These are phyloP conservation scores for Epichloe scottii DNA, from an alignment of 2,329 filamentous ascomycete genomes.

Conservation along the genomic window DNA sequence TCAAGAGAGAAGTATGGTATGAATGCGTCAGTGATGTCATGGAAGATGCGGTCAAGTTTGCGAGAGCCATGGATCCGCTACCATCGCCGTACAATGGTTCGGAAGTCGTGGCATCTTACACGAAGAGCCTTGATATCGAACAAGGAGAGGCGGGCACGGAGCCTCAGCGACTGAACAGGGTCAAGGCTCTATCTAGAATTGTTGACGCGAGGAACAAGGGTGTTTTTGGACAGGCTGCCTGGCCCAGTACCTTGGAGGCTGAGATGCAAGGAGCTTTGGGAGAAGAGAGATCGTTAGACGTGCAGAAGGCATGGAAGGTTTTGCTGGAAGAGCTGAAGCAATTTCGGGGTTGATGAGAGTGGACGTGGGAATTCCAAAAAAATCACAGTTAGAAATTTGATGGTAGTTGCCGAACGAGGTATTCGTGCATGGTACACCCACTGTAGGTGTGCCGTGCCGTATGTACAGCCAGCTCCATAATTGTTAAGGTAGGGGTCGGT, in stretches of 20 bases:
- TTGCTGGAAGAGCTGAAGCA: constrained; percentile 19
- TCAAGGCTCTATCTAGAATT: constrained; percentile 31
- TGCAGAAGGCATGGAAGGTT: constrained; percentile 30
- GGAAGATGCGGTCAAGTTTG: constrained; percentile 22
- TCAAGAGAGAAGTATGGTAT: constrained; percentile 42
- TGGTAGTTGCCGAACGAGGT: background rate
- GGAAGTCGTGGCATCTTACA: constrained; percentile 23
- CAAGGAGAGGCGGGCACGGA: constrained; percentile 36
- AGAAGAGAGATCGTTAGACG: constrained; percentile 32
- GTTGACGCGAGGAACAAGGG: constrained; percentile 30
- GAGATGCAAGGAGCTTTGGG: constrained; percentile 22
- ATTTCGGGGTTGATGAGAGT: background rate
- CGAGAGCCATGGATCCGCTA: constrained; percentile 10
- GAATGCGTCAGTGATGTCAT: constrained; percentile 34
- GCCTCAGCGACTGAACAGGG: constrained; percentile 34
- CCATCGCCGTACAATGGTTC: constrained; percentile 8
- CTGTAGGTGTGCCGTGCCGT: too few relatives aligned
- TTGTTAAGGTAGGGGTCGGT: too few relatives aligned
- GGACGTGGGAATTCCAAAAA: background rate
- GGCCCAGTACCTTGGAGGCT: constrained; percentile 18
- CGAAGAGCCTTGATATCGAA: constrained; percentile 34
- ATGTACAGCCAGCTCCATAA: too few relatives aligned
- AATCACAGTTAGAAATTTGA: background rate
- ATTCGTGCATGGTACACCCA: too few relatives aligned
- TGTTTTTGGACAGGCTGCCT: constrained; percentile 24